A percentile compares a stretch with the other conserved stretches of the same genome.
Conservation (phyloP, 2,329 filamentous ascomycete genomes). For the Diaporthe sp. region DNA sequence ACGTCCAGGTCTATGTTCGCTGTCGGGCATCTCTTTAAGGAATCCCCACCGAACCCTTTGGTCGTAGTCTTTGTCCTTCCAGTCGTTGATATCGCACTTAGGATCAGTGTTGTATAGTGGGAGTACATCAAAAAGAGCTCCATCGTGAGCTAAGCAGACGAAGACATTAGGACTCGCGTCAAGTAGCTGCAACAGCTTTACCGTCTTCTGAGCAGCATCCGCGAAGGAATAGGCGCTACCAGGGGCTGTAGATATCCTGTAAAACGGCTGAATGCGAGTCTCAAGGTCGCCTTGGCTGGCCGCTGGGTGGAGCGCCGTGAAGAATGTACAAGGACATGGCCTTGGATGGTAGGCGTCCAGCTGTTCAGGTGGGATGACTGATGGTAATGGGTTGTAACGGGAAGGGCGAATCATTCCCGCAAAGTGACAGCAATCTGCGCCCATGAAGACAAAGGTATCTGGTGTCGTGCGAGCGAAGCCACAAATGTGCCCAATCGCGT, state of each 20-base stretch:
- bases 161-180: not conserved
- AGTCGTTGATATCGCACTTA: not conserved
- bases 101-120: not conserved
- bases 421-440: constrained; percentile 1
- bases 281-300: not conserved
- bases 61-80: not conserved
- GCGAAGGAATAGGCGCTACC: not conserved
- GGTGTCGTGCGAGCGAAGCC: constrained; percentile 4
- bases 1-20: not conserved
- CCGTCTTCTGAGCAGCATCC: constrained; percentile 6
- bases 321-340: not conserved
- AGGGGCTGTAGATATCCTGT: not conserved
- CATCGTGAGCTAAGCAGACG: not conserved
- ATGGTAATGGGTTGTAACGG: not conserved
- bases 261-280: not conserved
- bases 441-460: constrained; percentile 4
- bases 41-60: not conserved
- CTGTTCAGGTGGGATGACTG: not conserved
- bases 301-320: not conserved
- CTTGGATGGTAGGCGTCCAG: not conserved
- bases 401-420: constrained; percentile 1
- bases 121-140: constrained; percentile 3
- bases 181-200: not conserved
- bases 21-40: not conserved
- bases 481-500: not conserved